Evolutionary conservation across 2,329 filamentous ascomycete genomes (phyloP), one percentile per base, ranked within the genome.

Genomic region (Venturia nashicola): DNA sequence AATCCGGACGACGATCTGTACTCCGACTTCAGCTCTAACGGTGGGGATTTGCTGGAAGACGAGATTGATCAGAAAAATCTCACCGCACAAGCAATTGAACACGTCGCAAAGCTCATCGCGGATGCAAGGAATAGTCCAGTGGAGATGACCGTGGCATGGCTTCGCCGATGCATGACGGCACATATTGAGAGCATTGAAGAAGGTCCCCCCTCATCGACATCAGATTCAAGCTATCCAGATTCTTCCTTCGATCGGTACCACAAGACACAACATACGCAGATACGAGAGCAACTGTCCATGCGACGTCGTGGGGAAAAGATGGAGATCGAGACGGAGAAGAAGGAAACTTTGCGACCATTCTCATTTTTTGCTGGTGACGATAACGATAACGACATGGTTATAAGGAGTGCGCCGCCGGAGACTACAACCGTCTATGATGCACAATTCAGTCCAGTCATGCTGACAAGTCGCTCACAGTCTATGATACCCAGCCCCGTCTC

Each of bases 321-420:
- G 34, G 18, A 61, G 32, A 61, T 48, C 4, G 40, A 64, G 20
- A 64, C 57, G 23, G 55, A 60, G 54, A 44, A 44, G 6, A 57
- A 34, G 32, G 27, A 55, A 12, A 20, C 51, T 42, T 27, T 39
- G 7, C 54, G 62, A 34, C 62, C 62, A 32, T 61, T 64, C 42
- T 64, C 54, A 34, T 64, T 64, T 55, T 64, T 55, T 32, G 54
- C 54, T n/a, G 54, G 62, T 11, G 62, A 64, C 32, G 62, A 64
- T 39, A 46, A 18, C 27, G 42, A 20, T n/a, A 39, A 23, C 42
- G 14, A 18, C 32, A 55, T 42, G 12, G 40, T 51, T 20, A 39
- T 39, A n/a, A 43, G 60, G 40, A 46, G 23, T 51, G 60, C 44
- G 34, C 42, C 60, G 16, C 23, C 20, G 43, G 44, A 62, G 3